Conservation (phyloP, 768 basidiomycete species). For the Pisolithus albus region DNA sequence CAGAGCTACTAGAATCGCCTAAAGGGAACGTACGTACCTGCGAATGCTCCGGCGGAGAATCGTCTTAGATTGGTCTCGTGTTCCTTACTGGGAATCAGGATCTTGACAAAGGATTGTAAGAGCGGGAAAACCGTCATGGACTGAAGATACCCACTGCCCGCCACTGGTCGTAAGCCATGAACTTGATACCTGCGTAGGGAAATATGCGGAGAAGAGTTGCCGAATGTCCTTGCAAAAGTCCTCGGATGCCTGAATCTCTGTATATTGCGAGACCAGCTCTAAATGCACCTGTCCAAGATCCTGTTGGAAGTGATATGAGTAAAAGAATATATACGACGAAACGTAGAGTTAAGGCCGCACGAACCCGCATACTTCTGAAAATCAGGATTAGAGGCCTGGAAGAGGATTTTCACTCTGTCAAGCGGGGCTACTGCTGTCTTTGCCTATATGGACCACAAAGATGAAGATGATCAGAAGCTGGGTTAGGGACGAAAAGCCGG, state of each 20-base stretch:
- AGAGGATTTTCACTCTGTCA: constrained; percentile 97
- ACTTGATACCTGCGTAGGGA: constrained; percentile 96
- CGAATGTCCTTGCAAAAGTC: constrained; percentile 93
- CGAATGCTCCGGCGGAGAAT: constrained; percentile 81
- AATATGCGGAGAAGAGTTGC: constrained; percentile 91
- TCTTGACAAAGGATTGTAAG: constrained; percentile 32
- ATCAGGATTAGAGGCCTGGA: constrained; percentile 94
- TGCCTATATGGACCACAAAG: constrained; percentile 45
- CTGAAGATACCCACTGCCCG: constrained; percentile 49
- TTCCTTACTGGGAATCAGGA: constrained; percentile 78
- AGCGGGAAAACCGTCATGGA: not conserved
- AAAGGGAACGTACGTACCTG: constrained; percentile 47
- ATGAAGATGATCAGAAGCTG: constrained; percentile 1
- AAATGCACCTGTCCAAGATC: constrained; percentile 81
- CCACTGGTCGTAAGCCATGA: constrained; percentile 90
- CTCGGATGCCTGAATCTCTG: constrained; percentile 57
- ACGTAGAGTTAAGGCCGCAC: constrained; percentile 19
- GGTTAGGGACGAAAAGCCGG: not conserved
- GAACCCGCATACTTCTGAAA: constrained; percentile 88
- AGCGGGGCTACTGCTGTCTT: constrained; percentile 94
- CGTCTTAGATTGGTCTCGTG: constrained; percentile 72
- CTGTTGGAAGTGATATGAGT: constrained; percentile 32
- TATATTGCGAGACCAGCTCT: constrained; percentile 72
- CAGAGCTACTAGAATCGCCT: not conserved
- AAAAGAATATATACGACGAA: constrained; percentile 16